Conservation (phyloP, 2,329 filamentous ascomycete genomes). For the Magnaporthiopsis incrustans region DNA sequence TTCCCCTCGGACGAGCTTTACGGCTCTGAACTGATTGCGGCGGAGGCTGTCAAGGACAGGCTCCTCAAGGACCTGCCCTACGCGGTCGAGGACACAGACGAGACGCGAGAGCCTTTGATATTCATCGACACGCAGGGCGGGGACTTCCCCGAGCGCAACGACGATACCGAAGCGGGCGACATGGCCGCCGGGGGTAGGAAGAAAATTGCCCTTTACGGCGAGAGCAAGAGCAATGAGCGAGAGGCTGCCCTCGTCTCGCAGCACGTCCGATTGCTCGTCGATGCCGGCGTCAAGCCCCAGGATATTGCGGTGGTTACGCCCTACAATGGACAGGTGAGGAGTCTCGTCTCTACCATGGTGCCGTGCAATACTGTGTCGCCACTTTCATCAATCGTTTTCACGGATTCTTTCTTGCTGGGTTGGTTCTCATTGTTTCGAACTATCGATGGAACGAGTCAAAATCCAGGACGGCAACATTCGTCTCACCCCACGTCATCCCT, state of each 20-base stretch:
- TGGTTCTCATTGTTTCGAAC: constrained; percentile 2
- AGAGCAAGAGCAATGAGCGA: constrained; percentile 85
- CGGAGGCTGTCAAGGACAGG: constrained; percentile 66
- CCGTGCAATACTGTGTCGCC: background rate
- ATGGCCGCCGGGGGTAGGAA: constrained; percentile 24
- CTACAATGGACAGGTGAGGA: constrained; percentile 81
- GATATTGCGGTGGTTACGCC: constrained; percentile 93
- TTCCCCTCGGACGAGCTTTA: constrained; percentile 90
- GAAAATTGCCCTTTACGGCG: constrained; percentile 34
- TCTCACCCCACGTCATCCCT: background rate
- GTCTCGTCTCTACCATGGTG: too few relatives aligned
- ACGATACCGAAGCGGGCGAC: constrained; percentile 37
- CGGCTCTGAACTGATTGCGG: constrained; percentile 71
- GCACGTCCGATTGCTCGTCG: constrained; percentile 70
- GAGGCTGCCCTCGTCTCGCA: constrained; percentile 73
- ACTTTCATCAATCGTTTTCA: constrained; percentile 8
- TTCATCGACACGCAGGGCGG: constrained; percentile 97
- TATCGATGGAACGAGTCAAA: background rate
- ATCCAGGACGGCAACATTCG: background rate
- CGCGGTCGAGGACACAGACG: constrained; percentile 65
- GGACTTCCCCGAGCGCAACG: constrained; percentile 75
- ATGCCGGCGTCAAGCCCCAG: constrained; percentile 68
- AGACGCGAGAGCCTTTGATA: constrained; percentile 78
- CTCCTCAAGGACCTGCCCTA: constrained; percentile 73
- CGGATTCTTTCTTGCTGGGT: constrained; percentile 1